Percentiles rank a stretch among this genome's conserved stretches.
Evolutionary conservation across 768 basidiomycete species (phyloP).

Genomic region (Boletus vermiculosoides): DNA sequence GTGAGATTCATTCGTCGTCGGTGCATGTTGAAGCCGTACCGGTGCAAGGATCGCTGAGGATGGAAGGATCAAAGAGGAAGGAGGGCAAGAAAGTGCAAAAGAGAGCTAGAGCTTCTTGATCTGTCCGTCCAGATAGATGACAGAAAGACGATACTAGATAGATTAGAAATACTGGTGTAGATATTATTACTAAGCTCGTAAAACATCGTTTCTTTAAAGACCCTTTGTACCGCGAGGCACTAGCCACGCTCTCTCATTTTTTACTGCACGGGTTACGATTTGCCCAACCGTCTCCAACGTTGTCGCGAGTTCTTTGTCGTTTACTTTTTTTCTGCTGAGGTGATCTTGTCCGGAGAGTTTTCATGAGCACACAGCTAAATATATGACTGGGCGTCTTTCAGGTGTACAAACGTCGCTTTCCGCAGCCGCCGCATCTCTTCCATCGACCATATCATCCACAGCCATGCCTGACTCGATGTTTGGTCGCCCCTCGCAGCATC

Average conservation of each 20-base stretch:
- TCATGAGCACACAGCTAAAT: constrained; percentile 16
- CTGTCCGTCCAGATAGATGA: neutral
- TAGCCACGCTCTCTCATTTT: neutral
- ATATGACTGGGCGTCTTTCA: constrained; percentile 11
- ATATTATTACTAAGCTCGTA: neutral
- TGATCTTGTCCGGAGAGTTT: constrained; percentile 5
- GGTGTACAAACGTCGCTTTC: neutral
- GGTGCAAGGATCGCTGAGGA: neutral
- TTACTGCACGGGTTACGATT: neutral
- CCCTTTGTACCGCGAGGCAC: neutral
- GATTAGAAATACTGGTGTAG: neutral
- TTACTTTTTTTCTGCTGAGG: constrained; percentile 9
- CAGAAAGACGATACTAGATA: neutral
- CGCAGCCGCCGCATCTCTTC: constrained; percentile 14
- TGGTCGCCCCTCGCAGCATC: constrained; percentile 26
- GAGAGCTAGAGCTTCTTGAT: neutral
- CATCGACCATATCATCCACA: constrained; percentile 7
- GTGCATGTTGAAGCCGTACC: neutral
- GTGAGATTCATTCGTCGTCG: neutral
- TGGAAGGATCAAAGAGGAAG: neutral
- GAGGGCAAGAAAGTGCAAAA: neutral
- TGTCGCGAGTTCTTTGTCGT: neutral
- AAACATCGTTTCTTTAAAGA: neutral
- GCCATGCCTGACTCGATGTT: constrained; percentile 32
- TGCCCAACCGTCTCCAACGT: neutral